phyloP scores from a whole-genome alignment of 2,329 filamentous ascomycete genomes.

The Diatrype stigma region DNA sequence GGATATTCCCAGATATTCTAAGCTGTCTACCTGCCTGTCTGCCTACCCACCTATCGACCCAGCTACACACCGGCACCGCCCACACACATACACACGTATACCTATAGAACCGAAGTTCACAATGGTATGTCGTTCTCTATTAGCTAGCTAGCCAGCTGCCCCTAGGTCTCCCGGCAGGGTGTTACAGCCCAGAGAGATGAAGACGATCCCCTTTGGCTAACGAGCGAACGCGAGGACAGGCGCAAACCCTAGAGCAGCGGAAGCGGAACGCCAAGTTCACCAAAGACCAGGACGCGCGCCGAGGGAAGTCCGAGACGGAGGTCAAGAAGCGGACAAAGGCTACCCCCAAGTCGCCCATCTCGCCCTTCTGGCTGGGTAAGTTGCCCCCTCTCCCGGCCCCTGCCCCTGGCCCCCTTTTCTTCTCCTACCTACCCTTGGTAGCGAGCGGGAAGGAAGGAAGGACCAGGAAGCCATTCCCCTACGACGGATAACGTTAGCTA shows the following conservation, averaged over 20 bases:
- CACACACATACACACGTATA: background rate
- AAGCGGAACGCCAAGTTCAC: constrained; percentile 76
- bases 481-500: too few relatives aligned
- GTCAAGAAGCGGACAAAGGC: constrained; percentile 59
- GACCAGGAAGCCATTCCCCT: constrained; percentile 1
- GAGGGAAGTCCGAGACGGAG: constrained; percentile 67
- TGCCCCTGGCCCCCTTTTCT: background rate
- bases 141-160: too few relatives aligned
- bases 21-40: background rate
- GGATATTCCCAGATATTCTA: background rate
- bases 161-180: too few relatives aligned
- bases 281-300: constrained; percentile 66
- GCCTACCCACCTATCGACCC: background rate
- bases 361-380: constrained; percentile 60
- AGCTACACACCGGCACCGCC: background rate
- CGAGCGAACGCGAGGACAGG: constrained; percentile 41
- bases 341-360: constrained; percentile 56
- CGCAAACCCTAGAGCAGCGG: constrained; percentile 81
- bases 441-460: background rate
- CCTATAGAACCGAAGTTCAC: background rate
- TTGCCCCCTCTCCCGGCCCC: constrained; percentile 8
- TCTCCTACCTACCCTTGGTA: background rate
- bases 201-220: background rate
- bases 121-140: background rate
- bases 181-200: too few relatives aligned